Conservation (phyloP, 352 stramenopile species). For the Globisporangium parvum region DNA sequence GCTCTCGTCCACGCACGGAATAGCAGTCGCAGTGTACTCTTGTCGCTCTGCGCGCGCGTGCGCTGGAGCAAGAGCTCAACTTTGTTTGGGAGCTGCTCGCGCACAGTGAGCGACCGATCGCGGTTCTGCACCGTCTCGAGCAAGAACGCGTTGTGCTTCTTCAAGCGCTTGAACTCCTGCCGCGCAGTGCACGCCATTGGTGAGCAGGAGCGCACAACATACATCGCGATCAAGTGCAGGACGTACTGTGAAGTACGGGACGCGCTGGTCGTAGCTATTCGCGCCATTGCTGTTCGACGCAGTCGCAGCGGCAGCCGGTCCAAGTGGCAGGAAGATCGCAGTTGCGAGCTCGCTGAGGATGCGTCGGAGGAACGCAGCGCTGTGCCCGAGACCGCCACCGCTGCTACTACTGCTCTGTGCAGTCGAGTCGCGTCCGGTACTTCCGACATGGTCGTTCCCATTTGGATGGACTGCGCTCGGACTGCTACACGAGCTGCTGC, state of each 20-base stretch:
- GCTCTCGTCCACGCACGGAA: slow-evolving; percentile 46
- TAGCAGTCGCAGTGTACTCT: slow-evolving; percentile 19
- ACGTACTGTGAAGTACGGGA: slow-evolving; percentile 55
- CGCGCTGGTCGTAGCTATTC: slow-evolving; percentile 25
- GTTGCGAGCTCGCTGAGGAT: slow-evolving; percentile 43
- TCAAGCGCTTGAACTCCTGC: slow-evolving; percentile 60
- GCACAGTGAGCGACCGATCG: slow-evolving; percentile 34
- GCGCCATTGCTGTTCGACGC: slow-evolving; percentile 5
- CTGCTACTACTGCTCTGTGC: background rate
- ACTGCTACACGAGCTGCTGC: slow-evolving; percentile 2
- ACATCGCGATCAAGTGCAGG: background rate
- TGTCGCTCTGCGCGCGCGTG: slow-evolving; percentile 14
- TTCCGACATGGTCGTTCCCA: slow-evolving; percentile 7
- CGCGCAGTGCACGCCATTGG: background rate
- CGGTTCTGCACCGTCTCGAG: slow-evolving; percentile 44
- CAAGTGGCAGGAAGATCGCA: slow-evolving; percentile 45
- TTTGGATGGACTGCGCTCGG: background rate
- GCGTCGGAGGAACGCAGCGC: slow-evolving; percentile 38
- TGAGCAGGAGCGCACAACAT: background rate
- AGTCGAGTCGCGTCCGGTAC: background rate
- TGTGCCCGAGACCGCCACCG: slow-evolving; percentile 21
- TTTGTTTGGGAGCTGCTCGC: slow-evolving; percentile 34
- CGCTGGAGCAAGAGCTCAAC: slow-evolving; percentile 33
- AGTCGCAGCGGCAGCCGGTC: slow-evolving; percentile 3
- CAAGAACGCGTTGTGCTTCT: slow-evolving; percentile 37